phyloP scores from a whole-genome alignment of 106 monocot species.

The Gastrodia elata region DNA sequence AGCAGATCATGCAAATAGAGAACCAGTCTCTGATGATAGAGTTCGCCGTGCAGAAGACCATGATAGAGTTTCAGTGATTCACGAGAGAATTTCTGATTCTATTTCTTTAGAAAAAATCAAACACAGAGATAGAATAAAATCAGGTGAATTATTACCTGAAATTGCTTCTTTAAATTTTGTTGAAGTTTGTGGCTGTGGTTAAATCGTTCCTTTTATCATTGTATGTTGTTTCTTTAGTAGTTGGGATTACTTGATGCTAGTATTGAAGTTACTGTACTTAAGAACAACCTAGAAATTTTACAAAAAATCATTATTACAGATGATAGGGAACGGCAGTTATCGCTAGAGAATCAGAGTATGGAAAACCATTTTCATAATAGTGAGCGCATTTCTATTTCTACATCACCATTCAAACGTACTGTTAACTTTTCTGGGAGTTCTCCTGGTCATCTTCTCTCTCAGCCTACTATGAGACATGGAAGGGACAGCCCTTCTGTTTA shows the following conservation, averaged over 20 bases:
- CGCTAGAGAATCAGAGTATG: slow-evolving; percentile 13
- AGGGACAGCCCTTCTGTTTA: slow-evolving; percentile 32
- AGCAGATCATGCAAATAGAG: slow-evolving; percentile 28
- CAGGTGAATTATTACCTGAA: slow-evolving; percentile 25
- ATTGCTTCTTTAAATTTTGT: slow-evolving; percentile 13
- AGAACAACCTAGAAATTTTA: slow-evolving; percentile 17
- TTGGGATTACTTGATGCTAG: neutral
- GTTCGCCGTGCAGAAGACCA: slow-evolving; percentile 21
- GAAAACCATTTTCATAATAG: slow-evolving; percentile 17
- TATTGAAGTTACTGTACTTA: slow-evolving; percentile 23
- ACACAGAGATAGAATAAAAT: slow-evolving; percentile 18
- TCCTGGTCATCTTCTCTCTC: slow-evolving; percentile 25
- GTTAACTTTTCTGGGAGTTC: slow-evolving; percentile 28
- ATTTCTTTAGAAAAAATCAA: slow-evolving; percentile 22
- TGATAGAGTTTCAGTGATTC: slow-evolving; percentile 20
- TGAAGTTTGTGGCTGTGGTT: slow-evolving; percentile 30
- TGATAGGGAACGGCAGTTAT: slow-evolving; percentile 14
- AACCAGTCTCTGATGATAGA: slow-evolving; percentile 29
- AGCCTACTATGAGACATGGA: slow-evolving; percentile 27
- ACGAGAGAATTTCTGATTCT: slow-evolving; percentile 28
- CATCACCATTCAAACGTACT: slow-evolving; percentile 26
- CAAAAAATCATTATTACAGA: slow-evolving; percentile 18
- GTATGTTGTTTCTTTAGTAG: slow-evolving; percentile 20
- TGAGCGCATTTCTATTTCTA: slow-evolving; percentile 19
- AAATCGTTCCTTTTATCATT: slow-evolving; percentile 20